These are phyloP conservation scores for Theobroma cacao DNA, from an alignment of 345 rosid species.

Conservation along the genomic window DNA sequence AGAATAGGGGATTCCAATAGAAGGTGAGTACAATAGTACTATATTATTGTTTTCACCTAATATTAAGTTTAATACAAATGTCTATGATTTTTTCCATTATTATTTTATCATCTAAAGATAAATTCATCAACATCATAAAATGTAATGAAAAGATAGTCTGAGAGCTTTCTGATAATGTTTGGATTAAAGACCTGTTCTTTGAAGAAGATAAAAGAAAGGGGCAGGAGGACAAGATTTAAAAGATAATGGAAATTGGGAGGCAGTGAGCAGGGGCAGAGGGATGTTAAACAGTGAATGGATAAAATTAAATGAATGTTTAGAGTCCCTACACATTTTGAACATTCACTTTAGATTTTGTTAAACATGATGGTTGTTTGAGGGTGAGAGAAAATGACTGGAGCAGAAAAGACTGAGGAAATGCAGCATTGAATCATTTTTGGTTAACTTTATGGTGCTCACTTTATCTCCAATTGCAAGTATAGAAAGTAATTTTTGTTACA, in stretches of 20 bases:
- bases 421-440: background rate
- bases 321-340: background rate
- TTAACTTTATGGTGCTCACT: background rate
- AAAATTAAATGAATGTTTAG: background rate
- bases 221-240: background rate
- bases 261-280: background rate
- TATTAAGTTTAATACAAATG: background rate
- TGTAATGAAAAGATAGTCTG: background rate
- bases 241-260: background rate
- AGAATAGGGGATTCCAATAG: constrained; percentile 73
- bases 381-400: background rate
- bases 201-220: background rate
- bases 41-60: background rate
- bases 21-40: constrained; percentile 44
- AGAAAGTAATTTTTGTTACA: background rate
- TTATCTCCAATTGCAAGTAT: background rate
- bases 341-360: background rate
- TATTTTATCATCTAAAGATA: background rate
- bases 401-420: background rate
- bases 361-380: background rate
- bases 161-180: background rate
- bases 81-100: background rate
- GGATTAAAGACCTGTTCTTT: background rate
- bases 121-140: background rate
- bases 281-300: background rate